Evolutionary conservation across 441 rosid genomes (phyloP).

Genomic region (Erodium texanum): DNA sequence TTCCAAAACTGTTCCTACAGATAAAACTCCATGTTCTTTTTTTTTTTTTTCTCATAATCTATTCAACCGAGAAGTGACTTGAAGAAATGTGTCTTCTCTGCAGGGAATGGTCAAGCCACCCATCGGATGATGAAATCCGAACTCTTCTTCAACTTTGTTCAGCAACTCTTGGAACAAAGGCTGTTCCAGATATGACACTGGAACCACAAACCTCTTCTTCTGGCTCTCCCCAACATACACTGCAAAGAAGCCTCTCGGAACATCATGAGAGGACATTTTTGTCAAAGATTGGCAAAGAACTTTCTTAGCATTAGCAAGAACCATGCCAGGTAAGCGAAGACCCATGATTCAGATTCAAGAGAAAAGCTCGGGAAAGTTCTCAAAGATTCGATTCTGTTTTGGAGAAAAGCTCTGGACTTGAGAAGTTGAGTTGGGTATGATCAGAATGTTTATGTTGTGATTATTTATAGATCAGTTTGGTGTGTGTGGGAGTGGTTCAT

Average conservation of each 20-base stretch:
- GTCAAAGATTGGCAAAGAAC: not conserved
- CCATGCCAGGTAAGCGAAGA: constrained; percentile 1
- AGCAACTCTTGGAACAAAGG: constrained; percentile 31
- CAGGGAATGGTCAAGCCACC: constrained; percentile 35
- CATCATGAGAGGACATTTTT: not conserved
- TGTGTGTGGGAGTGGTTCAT: not conserved
- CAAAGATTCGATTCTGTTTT: not conserved
- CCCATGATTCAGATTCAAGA: constrained; percentile 9
- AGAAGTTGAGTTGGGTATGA: not conserved
- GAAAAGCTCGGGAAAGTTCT: not conserved
- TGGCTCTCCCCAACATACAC: constrained; percentile 29
- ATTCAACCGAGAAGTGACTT: constrained; percentile 12
- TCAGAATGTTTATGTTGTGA: not conserved
- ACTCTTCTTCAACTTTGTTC: constrained; percentile 29
- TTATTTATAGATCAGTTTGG: not conserved
- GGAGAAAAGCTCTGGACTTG: not conserved
- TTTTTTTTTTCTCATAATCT: not conserved
- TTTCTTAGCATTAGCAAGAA: constrained; percentile 1
- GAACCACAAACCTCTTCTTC: constrained; percentile 27
- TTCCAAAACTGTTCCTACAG: not conserved
- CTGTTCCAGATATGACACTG: constrained; percentile 27
- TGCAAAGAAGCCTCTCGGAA: constrained; percentile 27
- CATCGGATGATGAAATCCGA: constrained; percentile 33
- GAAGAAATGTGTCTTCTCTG: constrained; percentile 24
- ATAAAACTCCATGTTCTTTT: not conserved